Base-by-base conservation (phyloP, 2,329 filamentous ascomycete genomes). In the Colletotrichum sp. region DNA sequence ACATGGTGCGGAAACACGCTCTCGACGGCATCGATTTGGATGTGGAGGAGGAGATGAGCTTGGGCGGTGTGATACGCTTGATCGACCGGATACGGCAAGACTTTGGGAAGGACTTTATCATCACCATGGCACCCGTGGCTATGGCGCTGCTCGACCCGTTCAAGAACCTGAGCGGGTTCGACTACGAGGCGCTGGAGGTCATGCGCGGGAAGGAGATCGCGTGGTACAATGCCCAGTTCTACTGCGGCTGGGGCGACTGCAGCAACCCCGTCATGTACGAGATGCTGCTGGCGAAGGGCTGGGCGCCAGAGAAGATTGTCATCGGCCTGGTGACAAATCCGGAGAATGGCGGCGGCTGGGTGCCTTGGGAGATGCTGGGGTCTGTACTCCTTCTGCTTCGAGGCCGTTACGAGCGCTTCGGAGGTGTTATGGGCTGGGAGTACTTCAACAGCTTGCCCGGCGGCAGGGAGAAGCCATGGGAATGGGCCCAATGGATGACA, bases 211-310 rank as follows among this genome's bases (percentile, higher is more conserved):
- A 84, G 18, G 89, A 93, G 59, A 94, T 98, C 32, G 89, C 90
- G 4, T 98, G 95, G 92, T 98, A 98, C 84, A 98, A 98, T 82
- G 90, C 93, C 7, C 96, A 98, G 82, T 98, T 98, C 85, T 98
- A 98, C 88, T 97, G 95, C 81, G 95, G 95, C 3, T 98, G 95
- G 93, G 95, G 95, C 10, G 88, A 89, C 78, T 85, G 89, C 76
- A 83, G 80, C 62, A 87, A 81, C 32, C 84, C 89, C 0, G 71
- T 82, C 55, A 86, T 88, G 82, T 92, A 90, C 81, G 87, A 91
- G 71, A 79, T 83, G 66, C 88, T 92, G 68, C 79, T 92, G 10
- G 86, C 87, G 16, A 87, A 89, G 60, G 95, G 95, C 10, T 98
- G 95, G 93, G 87, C 90, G 3, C 89, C 95, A 0, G 86, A 91